Percentiles rank a stretch among this genome's conserved stretches.
Conservation (phyloP, 169 alveolate genomes). For the Perkinsus olseni region DNA sequence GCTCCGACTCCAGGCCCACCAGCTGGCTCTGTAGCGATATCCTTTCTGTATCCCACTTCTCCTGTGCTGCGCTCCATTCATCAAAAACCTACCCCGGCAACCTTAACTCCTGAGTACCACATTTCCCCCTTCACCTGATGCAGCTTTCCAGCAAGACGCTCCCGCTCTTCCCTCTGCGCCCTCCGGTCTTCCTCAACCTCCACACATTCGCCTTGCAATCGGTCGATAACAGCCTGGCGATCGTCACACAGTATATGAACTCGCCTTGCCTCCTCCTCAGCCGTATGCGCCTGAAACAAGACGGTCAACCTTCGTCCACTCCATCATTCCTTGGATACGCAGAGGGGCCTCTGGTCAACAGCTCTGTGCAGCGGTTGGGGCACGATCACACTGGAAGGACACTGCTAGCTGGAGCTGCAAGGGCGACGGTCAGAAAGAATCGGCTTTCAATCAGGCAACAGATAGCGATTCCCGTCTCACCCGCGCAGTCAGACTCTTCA, state of each 20-base stretch:
- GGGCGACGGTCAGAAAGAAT: too few species aligned
- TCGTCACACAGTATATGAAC: background rate
- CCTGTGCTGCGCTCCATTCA: background rate
- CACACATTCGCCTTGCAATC: background rate
- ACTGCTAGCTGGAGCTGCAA: too few species aligned
- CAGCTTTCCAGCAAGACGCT: background rate
- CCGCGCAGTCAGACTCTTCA: background rate
- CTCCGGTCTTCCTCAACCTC: background rate
- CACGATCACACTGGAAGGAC: too few species aligned
- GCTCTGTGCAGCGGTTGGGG: too few species aligned
- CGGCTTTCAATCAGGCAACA: too few species aligned
- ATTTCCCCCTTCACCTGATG: background rate
- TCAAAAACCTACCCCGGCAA: background rate
- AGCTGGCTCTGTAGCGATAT: background rate
- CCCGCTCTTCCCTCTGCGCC: background rate
- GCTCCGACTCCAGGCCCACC: background rate
- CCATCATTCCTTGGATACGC: too few species aligned
- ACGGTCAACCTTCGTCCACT: too few species aligned
- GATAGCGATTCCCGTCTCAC: background rate
- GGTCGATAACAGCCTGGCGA: background rate
- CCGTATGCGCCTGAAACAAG: background rate
- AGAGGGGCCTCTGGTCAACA: too few species aligned
- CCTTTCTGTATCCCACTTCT: background rate
- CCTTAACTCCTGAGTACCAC: too few species aligned
- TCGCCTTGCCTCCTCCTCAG: background rate